Percentiles rank a stretch among this genome's conserved stretches.
phyloP scores from a whole-genome alignment of 2,329 filamentous ascomycete species.

The Phaeosphaeria sp. region DNA sequence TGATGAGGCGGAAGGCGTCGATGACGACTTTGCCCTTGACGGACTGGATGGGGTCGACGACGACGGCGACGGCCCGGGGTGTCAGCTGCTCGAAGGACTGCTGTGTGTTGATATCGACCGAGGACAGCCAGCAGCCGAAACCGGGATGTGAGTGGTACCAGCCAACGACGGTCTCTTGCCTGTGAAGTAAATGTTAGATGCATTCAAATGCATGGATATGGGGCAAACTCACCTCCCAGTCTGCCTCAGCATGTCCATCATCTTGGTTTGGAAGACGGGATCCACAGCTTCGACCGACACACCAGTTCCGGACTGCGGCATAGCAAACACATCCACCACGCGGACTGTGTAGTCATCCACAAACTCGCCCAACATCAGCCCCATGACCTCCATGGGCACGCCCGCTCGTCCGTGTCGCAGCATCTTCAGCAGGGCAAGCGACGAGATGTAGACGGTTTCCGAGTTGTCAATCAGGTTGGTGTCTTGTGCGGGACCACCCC shows the following conservation, averaged over 20 bases:
- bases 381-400: slow-evolving; percentile 99
- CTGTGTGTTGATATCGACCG: slow-evolving; percentile 99
- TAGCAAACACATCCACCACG: slow-evolving; percentile 98
- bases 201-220: background rate
- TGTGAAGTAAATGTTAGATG: slow-evolving; percentile 49
- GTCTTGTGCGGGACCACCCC: slow-evolving; percentile 62
- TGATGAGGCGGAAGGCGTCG: slow-evolving; percentile 97
- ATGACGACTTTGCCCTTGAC: slow-evolving; percentile 99
- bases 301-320: slow-evolving; percentile 98
- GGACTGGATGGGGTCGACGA: slow-evolving; percentile 98
- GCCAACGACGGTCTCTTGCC: slow-evolving; percentile 94
- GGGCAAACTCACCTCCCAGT: slow-evolving; percentile 75
- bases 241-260: slow-evolving; percentile 99
- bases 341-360: slow-evolving; percentile 99
- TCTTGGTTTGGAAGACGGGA: slow-evolving; percentile 98
- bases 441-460: slow-evolving; percentile 99
- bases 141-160: slow-evolving; percentile 99
- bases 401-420: slow-evolving; percentile 94
- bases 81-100: slow-evolving; percentile 99
- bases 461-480: slow-evolving; percentile 98
- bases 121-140: slow-evolving; percentile 98
- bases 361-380: slow-evolving; percentile 97
- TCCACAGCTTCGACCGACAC: slow-evolving; percentile 98
- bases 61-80: slow-evolving; percentile 93
- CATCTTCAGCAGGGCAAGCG: slow-evolving; percentile 97